Conservation (phyloP, 176 grass and related monocot genomes). For the Ensete ventricosum region DNA sequence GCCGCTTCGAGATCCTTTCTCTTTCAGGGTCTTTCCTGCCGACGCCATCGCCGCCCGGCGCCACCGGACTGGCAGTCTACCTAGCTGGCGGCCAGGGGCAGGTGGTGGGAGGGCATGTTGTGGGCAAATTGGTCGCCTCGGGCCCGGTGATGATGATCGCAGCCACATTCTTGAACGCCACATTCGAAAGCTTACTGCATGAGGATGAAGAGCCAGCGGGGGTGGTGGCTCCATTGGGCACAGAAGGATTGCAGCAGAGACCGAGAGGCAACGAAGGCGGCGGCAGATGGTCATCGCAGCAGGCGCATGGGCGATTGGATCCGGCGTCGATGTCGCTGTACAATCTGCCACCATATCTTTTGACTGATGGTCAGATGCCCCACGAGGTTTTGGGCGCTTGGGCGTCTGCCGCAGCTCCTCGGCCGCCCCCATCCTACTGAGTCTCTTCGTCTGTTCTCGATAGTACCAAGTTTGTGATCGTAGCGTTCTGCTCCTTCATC, state of each 20-base stretch:
- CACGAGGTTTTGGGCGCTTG: conserved; percentile 46
- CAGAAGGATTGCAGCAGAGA: conserved; percentile 20
- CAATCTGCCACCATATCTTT: conserved; percentile 56
- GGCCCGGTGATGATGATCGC: conserved; percentile 68
- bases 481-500: not conserved
- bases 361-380: conserved; percentile 47
- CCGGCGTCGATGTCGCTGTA: conserved; percentile 47
- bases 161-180: conserved; percentile 63
- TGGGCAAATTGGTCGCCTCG: conserved; percentile 50
- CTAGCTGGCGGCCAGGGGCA: conserved; percentile 67
- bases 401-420: conserved; percentile 7
- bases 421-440: conserved; percentile 9
- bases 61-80: conserved; percentile 50
- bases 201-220: conserved; percentile 44
- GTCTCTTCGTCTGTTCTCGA: not conserved
- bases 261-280: conserved; percentile 18
- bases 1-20: conserved; percentile 76
- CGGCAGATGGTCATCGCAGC: not conserved
- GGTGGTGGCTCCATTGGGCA: not conserved
- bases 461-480: not conserved
- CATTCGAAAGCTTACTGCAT: conserved; percentile 56
- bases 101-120: conserved; percentile 55
- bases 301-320: conserved; percentile 2
- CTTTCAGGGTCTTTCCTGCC: conserved; percentile 67
- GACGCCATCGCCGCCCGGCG: conserved; percentile 43